Evolutionary conservation across 306 rosid species (phyloP), one percentile per base, ranked within the genome.

Genomic region (Quercus bicolor): DNA sequence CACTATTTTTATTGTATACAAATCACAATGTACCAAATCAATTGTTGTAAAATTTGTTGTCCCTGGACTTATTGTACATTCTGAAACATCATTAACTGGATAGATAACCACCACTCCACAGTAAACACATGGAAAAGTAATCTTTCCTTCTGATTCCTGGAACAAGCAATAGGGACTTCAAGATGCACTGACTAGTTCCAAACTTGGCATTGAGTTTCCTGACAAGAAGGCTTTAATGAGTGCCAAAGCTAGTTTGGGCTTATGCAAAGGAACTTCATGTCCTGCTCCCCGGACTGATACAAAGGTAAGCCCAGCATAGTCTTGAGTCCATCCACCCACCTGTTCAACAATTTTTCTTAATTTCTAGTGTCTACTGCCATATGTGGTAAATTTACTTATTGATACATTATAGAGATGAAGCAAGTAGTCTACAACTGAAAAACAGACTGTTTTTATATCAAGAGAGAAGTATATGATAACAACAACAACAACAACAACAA

Each of bases 321-420:
- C 98, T 80, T 94, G 93, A 2, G 85, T 92, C 97, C 98, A 94
- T 75, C 98, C 97, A 82, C 97, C 98, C 62, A 94, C 98, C 98
- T 94, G 88, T 75, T 73, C 45, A 31, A 60, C 6, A 53, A 73
- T 20, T 19, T 64, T 73, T 24, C 28, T 70, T 56, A 40, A 28
- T 40, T 51, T 6, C 66, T 19, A 62, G 13, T 9, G 28, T 1
- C 13, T 23, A 23, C 19, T 60, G 68, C 68, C 2, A 24, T 56
- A 29, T 19, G 75, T 19, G 26, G 24, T 14, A 26, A 26, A 61
- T 52, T 28, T 29, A 69, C 53, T 60, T 56, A 29, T 28, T 18
- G 72, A 14, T 33, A 2, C 18, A 64, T 29, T 12, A 45, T 19
- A 33, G 24, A 18, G 24, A 66, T 33, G 11, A 19, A 66, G 43